A percentile compares a stretch with the other conserved stretches of the same genome.
Conservation (phyloP, 164 flowering plant genomes). For the Protea cynaroides region DNA sequence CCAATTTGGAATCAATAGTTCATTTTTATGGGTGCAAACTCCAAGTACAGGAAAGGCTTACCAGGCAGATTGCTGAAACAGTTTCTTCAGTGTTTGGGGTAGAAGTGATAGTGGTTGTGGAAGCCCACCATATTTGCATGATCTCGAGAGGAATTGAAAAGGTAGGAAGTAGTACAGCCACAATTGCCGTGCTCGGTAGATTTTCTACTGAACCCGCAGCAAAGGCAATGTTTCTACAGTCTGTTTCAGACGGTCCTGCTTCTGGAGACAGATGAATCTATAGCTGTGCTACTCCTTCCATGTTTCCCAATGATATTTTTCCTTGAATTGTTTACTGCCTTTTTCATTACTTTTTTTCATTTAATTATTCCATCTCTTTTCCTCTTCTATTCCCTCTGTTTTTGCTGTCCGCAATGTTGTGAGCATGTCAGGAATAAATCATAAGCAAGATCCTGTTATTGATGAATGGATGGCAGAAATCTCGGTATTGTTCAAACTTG, state of each 20-base stretch:
- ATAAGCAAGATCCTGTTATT: not conserved
- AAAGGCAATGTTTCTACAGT: constrained; percentile 57
- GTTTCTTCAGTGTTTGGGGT: constrained; percentile 51
- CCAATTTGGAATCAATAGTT: constrained; percentile 64
- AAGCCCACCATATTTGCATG: constrained; percentile 92
- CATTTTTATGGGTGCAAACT: constrained; percentile 85
- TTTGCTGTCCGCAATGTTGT: not conserved
- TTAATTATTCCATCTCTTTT: not conserved
- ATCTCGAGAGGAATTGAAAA: constrained; percentile 92
- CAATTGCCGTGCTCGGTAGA: constrained; percentile 72
- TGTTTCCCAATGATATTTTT: too few relatives aligned
- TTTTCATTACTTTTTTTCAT: not conserved
- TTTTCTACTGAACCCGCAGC: constrained; percentile 57
- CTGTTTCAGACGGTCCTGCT: constrained; percentile 33
- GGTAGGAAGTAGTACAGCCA: constrained; percentile 84
- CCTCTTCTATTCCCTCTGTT: too few relatives aligned
- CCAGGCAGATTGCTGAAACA: constrained; percentile 87
- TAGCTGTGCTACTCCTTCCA: not conserved
- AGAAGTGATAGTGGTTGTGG: constrained; percentile 86
- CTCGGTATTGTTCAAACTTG: not conserved
- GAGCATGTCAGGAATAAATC: constrained; percentile 5
- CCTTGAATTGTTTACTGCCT: not conserved
- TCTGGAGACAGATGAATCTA: constrained; percentile 10
- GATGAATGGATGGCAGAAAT: not conserved
- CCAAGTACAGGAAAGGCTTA: constrained; percentile 94